Conservation (phyloP, 1,284 basidiomycete genomes). For the Heterobasidion occidentale region DNA sequence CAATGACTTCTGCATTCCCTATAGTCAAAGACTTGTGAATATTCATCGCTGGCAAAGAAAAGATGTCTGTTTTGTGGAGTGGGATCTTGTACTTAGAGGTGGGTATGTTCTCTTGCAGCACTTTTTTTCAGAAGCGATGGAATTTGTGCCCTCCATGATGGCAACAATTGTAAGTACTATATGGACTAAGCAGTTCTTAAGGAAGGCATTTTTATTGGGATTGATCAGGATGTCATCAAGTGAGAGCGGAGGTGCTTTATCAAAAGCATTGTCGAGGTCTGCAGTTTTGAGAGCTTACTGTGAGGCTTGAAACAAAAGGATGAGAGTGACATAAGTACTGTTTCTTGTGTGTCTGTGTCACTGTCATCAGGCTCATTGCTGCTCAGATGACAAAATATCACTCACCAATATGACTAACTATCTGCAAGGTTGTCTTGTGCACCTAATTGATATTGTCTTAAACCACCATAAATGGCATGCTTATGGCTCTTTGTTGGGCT, state of each 20-base stretch:
- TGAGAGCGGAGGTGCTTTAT: constrained; percentile 14
- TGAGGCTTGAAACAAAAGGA: constrained; percentile 14
- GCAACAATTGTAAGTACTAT: constrained; percentile 25
- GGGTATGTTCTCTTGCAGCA: constrained; percentile 16
- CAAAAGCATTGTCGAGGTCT: constrained; percentile 13
- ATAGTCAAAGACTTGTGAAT: constrained; percentile 29
- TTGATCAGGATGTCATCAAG: constrained; percentile 19
- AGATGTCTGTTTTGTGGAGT: constrained; percentile 21
- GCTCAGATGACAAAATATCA: not conserved
- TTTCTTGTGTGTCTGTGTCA: constrained; percentile 19
- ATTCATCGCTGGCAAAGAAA: constrained; percentile 25
- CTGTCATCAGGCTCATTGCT: not conserved
- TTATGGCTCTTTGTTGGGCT: too few relatives aligned
- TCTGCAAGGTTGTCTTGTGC: constrained; percentile 22
- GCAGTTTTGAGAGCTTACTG: constrained; percentile 14
- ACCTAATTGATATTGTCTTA: constrained; percentile 2
- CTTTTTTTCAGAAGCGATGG: constrained; percentile 12
- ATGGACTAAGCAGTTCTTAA: constrained; percentile 17
- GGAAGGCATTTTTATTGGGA: constrained; percentile 9
- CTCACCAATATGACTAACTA: constrained; percentile 22
- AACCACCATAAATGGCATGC: not conserved
- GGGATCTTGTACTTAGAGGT: constrained; percentile 19
- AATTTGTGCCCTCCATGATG: constrained; percentile 20
- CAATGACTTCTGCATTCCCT: constrained; percentile 27
- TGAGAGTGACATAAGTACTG: constrained; percentile 22